A percentile compares a stretch with the other conserved stretches of the same genome.
phyloP scores from a whole-genome alignment of 805 yeast species.

The Wickerhamiella azyma region DNA sequence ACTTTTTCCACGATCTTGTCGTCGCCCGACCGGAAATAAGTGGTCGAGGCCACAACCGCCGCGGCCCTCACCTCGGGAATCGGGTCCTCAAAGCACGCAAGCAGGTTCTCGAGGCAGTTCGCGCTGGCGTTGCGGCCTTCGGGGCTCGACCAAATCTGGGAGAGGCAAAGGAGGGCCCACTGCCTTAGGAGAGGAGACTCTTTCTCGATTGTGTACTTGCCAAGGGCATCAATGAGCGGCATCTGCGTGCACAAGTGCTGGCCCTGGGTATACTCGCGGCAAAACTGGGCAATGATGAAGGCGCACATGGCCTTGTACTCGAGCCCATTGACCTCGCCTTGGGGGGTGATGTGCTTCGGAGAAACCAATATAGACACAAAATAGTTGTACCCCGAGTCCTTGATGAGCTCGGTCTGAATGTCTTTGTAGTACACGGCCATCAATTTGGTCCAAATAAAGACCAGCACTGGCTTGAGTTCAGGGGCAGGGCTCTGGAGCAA shows the following conservation, averaged over 20 bases:
- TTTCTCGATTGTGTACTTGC: slow-evolving; percentile 50
- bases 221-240: slow-evolving; percentile 55
- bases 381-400: slow-evolving; percentile 81
- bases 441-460: slow-evolving; percentile 94
- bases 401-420: slow-evolving; percentile 83
- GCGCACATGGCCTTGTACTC: slow-evolving; percentile 95
- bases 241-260: slow-evolving; percentile 66
- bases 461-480: slow-evolving; percentile 83
- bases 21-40: slow-evolving; percentile 29
- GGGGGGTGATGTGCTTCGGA: not conserved
- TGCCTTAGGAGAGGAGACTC: slow-evolving; percentile 81
- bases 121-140: slow-evolving; percentile 48
- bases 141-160: slow-evolving; percentile 57
- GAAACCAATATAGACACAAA: slow-evolving; percentile 61
- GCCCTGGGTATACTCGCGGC: slow-evolving; percentile 65
- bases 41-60: slow-evolving; percentile 55
- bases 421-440: slow-evolving; percentile 88
- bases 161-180: slow-evolving; percentile 70
- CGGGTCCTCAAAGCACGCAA: slow-evolving; percentile 61
- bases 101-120: slow-evolving; percentile 43
- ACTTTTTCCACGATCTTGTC: slow-evolving; percentile 45
- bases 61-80: slow-evolving; percentile 93
- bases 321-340: slow-evolving; percentile 12
- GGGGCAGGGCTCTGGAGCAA: slow-evolving; percentile 89
- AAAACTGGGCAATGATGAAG: slow-evolving; percentile 72